phyloP scores from a whole-genome alignment of 257 asterid species.

The Penstemon barbatus region DNA sequence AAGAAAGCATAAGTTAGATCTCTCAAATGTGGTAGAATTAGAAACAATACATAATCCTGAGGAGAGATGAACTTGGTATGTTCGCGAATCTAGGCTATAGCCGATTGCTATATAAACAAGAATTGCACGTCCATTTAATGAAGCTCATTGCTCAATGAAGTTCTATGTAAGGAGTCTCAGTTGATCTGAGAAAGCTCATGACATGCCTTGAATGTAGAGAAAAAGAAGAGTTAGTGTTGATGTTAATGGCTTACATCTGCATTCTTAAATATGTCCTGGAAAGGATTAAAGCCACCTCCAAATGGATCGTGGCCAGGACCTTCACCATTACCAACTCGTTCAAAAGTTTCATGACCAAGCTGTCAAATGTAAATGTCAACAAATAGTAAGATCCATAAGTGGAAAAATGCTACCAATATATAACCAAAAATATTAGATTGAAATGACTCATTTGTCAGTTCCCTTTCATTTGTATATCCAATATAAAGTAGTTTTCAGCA shows the following conservation, averaged over 20 bases:
- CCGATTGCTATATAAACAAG: not conserved
- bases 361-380: too few relatives aligned
- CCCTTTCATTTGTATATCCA: too few relatives aligned
- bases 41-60: not conserved
- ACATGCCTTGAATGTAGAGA: not conserved
- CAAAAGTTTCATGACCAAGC: too few relatives aligned
- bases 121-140: not conserved
- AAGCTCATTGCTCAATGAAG: not conserved
- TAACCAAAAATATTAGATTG: too few relatives aligned
- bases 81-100: too few relatives aligned
- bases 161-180: not conserved
- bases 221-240: not conserved
- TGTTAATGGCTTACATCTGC: constrained; percentile 56
- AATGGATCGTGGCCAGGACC: constrained; percentile 33
- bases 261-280: constrained; percentile 53
- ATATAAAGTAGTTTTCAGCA: too few relatives aligned
- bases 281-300: constrained; percentile 57
- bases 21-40: constrained; percentile 17
- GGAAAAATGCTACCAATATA: too few relatives aligned
- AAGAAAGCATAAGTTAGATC: constrained; percentile 31
- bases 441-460: too few relatives aligned
- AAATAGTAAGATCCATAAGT: too few relatives aligned
- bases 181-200: not conserved
- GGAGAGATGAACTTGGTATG: too few relatives aligned
- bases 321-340: too few relatives aligned